A percentile compares a stretch with the other conserved stretches of the same genome.
These are phyloP conservation scores for Hypericum perforatum DNA, from an alignment of 345 rosid genomes.

Conservation along the genomic window DNA sequence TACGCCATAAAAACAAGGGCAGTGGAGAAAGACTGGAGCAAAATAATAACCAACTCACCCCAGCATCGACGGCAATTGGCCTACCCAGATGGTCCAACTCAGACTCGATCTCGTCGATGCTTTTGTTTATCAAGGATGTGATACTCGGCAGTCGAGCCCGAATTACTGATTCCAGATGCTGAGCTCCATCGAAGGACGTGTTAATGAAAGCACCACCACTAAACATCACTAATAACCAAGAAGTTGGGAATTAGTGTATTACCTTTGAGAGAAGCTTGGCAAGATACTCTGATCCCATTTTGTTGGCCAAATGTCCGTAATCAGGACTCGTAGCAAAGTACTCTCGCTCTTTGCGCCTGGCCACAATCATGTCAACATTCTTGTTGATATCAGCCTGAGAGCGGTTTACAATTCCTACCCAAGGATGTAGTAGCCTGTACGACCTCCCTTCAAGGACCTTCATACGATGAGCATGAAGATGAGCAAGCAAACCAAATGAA, in stretches of 20 bases:
- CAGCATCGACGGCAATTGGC: constrained; percentile 84
- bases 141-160: constrained; percentile 84
- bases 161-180: constrained; percentile 88
- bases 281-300: constrained; percentile 96
- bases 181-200: constrained; percentile 17
- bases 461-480: constrained; percentile 3
- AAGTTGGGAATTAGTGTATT: not conserved
- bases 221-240: no score
- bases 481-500: not conserved
- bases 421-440: constrained; percentile 72
- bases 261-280: constrained; percentile 96
- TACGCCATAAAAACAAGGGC: not conserved
- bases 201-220: no score
- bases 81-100: constrained; percentile 86
- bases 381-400: constrained; percentile 96
- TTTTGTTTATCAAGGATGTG: constrained; percentile 75
- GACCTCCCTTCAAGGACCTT: constrained; percentile 97
- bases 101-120: constrained; percentile 78
- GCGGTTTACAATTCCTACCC: constrained; percentile 98
- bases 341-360: constrained; percentile 77
- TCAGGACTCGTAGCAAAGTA: constrained; percentile 90
- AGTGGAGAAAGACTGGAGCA: constrained; percentile 9
- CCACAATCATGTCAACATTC: constrained; percentile 79
- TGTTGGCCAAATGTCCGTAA: constrained; percentile 77
- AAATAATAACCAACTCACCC: constrained; percentile 43